These are phyloP conservation scores for Mycena sp. DNA, from an alignment of 1,284 basidiomycete species.

Conservation along the genomic window DNA sequence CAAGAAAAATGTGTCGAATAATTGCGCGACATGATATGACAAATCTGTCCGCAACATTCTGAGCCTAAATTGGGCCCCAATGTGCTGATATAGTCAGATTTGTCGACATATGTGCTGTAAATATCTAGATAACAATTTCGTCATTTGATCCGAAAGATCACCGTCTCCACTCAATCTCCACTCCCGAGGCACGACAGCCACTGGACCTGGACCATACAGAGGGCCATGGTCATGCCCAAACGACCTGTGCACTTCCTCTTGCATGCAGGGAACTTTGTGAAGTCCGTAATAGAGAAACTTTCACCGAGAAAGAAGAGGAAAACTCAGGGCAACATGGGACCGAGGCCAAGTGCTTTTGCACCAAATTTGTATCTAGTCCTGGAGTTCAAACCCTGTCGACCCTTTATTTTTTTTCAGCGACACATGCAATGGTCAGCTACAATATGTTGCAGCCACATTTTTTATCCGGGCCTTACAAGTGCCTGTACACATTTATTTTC, in stretches of 20 bases:
- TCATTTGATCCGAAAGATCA: neutral
- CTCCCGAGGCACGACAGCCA: neutral
- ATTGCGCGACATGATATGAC: neutral
- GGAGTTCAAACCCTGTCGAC: too few species aligned
- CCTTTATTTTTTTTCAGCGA: too few species aligned
- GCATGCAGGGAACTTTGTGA: neutral
- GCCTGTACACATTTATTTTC: too few species aligned
- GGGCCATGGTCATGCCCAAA: neutral
- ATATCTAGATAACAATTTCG: neutral
- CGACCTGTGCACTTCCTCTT: neutral
- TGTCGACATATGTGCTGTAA: neutral
- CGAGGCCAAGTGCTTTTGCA: too few species aligned
- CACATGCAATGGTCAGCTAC: too few species aligned
- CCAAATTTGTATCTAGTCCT: too few species aligned
- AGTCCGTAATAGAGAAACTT: neutral
- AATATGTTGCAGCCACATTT: too few species aligned
- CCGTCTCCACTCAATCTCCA: neutral
- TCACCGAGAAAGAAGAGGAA: conserved; percentile 12
- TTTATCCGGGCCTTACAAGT: too few species aligned
- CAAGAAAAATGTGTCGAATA: neutral
- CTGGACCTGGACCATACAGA: too few species aligned
- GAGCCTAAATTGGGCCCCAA: neutral
- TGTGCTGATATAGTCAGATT: neutral
- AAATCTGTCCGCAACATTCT: neutral
- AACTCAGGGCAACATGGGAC: neutral